Evolutionary conservation across 306 rosid genomes (phyloP).

Genomic region (Coriaria nepalensis): DNA sequence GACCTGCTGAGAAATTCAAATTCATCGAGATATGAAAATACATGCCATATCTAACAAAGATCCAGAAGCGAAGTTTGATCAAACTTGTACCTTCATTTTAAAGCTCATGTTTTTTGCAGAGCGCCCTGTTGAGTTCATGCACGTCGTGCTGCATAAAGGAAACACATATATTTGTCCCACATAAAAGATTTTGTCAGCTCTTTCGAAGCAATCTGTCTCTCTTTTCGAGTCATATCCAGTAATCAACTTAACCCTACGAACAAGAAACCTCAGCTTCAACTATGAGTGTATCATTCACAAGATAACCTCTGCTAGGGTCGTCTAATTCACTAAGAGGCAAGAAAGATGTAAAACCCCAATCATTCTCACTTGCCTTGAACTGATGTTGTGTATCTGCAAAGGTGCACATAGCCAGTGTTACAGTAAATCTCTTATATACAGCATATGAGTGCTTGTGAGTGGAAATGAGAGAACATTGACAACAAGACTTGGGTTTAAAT

Average conservation of each 20-base stretch:
- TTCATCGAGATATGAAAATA: too few relatives aligned
- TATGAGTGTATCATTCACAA: conserved; percentile 55
- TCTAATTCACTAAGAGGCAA: conserved; percentile 80
- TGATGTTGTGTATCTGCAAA: conserved; percentile 82
- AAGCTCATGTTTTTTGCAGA: conserved; percentile 83
- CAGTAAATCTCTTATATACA: too few relatives aligned
- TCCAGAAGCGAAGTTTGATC: conserved; percentile 11
- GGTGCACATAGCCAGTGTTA: too few relatives aligned
- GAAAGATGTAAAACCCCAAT: conserved; percentile 92
- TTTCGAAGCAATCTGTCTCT: conserved; percentile 89
- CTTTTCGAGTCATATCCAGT: conserved; percentile 81
- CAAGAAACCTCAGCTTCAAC: conserved; percentile 84
- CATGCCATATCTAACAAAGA: too few relatives aligned
- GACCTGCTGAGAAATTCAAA: background rate
- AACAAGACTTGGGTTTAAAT: too few relatives aligned
- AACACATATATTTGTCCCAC: conserved; percentile 88
- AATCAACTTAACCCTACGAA: conserved; percentile 72
- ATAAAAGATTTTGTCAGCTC: conserved; percentile 86
- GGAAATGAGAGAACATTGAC: too few relatives aligned
- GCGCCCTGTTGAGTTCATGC: conserved; percentile 74
- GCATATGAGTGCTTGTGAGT: too few relatives aligned
- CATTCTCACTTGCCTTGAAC: conserved; percentile 82
- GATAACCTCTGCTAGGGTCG: conserved; percentile 72
- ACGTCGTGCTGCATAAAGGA: conserved; percentile 96
- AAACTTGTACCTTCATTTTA: conserved; percentile 61